Base-by-base conservation (phyloP, 352 stramenopile genomes). In the Blastocystis sp. region DNA sequence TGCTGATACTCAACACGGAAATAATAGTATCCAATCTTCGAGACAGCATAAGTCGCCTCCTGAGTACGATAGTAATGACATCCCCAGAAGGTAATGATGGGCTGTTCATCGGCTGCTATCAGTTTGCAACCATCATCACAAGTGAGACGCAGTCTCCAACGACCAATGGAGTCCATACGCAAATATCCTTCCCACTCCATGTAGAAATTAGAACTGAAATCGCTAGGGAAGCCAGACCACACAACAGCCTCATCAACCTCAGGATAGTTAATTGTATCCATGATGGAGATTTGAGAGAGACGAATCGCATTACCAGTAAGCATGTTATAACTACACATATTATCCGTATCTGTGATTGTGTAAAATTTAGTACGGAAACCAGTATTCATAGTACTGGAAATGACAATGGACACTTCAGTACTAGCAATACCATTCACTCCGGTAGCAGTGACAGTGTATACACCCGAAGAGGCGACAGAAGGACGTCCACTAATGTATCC, bases 1-100 rank as follows among this genome's bases (percentile, higher is more conserved):
- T 89, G 60, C 42, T 79, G 66, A 44, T 89, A 89, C 44, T 89
- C 66, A 9, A 89, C 44, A 44, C 78, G 78, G 78, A 89, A 89
- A 51, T 76, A 79, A 56, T 89, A 89, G 66, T 78, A 89, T 54
- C 78, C 78, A 27, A 78, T 24, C 48, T 77, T 89, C 4, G 60
- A 76, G 17, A 89, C 66, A 27, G 60, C 22, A 42, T 78, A 89
- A 5, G 53, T 58, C 1, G 73, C 68, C 15, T 84, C 73, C n/a
- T 53, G 40, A n/a, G 42, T 13, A 48, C 73, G 13, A 57, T 66
- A 84, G n/a, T 64, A 84, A 35, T 84, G 73, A 51, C 73, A 84
- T 15, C 73, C 73, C 73, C 73, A 84, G 73, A 69, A 37, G 17
- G 64, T 66, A 51, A 84, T 84, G 30, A 84, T n/a, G 7, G 27